Conservation (phyloP, 2,329 filamentous ascomycete genomes). For the Graphilbum fragrans region DNA sequence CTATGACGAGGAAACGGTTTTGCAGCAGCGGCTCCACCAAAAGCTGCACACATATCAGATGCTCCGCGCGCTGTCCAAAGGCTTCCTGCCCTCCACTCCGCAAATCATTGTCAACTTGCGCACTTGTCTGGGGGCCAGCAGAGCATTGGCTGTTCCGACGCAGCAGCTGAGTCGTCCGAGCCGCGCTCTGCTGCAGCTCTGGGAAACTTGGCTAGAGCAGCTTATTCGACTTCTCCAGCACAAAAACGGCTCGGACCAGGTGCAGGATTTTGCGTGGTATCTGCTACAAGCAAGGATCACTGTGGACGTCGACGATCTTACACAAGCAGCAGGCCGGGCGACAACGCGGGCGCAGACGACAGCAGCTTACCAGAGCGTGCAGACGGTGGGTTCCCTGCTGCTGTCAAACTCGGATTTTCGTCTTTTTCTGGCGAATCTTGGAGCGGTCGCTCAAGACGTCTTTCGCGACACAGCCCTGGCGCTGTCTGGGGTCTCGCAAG, state of each 20-base stretch:
- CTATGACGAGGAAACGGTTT: slow-evolving; percentile 68
- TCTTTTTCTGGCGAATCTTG: slow-evolving; percentile 70
- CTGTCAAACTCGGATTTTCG: slow-evolving; percentile 86
- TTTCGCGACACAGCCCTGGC: slow-evolving; percentile 78
- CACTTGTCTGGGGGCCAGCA: slow-evolving; percentile 42
- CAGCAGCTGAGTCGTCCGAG: slow-evolving; percentile 68
- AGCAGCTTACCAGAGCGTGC: slow-evolving; percentile 73
- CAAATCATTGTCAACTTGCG: slow-evolving; percentile 71
- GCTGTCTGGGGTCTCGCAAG: slow-evolving; percentile 61
- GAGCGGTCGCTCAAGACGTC: slow-evolving; percentile 67
- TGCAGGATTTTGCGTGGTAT: slow-evolving; percentile 89
- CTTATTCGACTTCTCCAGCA: slow-evolving; percentile 71
- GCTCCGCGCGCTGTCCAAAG: slow-evolving; percentile 66
- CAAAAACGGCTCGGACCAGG: slow-evolving; percentile 75
- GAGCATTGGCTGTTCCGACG: slow-evolving; percentile 29
- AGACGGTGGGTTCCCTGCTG: slow-evolving; percentile 72
- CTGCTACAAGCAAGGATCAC: slow-evolving; percentile 60
- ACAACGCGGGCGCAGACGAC: slow-evolving; percentile 59
- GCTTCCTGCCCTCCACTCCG: slow-evolving; percentile 86
- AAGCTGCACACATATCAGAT: slow-evolving; percentile 94
- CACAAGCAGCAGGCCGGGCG: slow-evolving; percentile 44
- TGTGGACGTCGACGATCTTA: slow-evolving; percentile 53
- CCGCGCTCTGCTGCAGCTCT: slow-evolving; percentile 57
- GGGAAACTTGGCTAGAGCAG: slow-evolving; percentile 61
- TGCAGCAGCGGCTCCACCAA: slow-evolving; percentile 69